Evolutionary conservation across 371 early-diverging fungal genomes (phyloP).

Genomic region (Mucor saturninus): DNA sequence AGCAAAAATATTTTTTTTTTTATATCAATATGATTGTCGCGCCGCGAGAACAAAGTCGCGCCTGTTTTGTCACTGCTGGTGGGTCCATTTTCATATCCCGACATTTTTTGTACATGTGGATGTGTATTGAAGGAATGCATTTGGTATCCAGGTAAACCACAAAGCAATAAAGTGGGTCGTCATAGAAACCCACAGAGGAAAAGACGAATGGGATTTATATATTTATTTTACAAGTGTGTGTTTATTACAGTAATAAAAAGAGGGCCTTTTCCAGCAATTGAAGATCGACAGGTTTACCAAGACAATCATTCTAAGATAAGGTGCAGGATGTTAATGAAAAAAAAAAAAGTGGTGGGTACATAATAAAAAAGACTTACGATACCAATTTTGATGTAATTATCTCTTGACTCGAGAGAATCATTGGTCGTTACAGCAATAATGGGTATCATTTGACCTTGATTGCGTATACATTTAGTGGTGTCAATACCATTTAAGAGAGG

Average conservation of each 20-base stretch:
- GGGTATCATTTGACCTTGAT: constrained; percentile 52
- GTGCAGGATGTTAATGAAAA: background rate
- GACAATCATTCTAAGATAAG: constrained; percentile 23
- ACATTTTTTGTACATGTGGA: too few species aligned
- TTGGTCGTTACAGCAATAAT: constrained; percentile 75
- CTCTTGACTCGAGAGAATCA: constrained; percentile 34
- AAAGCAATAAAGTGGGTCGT: too few species aligned
- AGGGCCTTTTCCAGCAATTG: constrained; percentile 17
- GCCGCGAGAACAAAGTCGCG: too few species aligned
- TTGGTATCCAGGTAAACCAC: too few species aligned
- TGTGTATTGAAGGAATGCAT: too few species aligned
- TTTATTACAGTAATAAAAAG: background rate
- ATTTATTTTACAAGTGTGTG: too few species aligned
- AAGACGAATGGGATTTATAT: too few species aligned
- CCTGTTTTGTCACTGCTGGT: too few species aligned
- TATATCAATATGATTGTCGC: too few species aligned
- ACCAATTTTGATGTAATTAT: constrained; percentile 30
- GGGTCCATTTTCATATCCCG: too few species aligned
- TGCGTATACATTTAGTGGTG: constrained; percentile 47
- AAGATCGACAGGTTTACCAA: constrained; percentile 25
- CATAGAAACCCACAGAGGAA: too few species aligned
- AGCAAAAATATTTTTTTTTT: constrained; percentile 14
- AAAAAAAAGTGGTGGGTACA: background rate
- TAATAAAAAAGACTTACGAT: constrained; percentile 22
- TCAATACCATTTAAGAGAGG: constrained; percentile 57